Percentiles rank a stretch among this genome's conserved stretches.
These are phyloP conservation scores for Kuraishia hungarica DNA, from an alignment of 805 yeast species.

Conservation along the genomic window DNA sequence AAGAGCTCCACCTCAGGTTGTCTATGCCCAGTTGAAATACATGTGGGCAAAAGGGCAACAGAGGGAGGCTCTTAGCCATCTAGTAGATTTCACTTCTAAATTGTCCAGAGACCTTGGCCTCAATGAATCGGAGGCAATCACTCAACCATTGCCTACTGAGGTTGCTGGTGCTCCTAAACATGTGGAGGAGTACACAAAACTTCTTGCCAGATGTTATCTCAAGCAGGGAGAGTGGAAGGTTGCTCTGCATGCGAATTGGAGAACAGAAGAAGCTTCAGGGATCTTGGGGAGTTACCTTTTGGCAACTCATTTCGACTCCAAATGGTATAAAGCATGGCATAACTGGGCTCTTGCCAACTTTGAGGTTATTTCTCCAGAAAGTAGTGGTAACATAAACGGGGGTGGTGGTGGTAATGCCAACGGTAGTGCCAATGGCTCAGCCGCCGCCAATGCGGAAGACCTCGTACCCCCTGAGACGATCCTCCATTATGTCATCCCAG, in stretches of 20 bases:
- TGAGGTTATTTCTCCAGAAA: conserved; percentile 71
- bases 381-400: conserved; percentile 5
- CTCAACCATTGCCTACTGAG: conserved; percentile 73
- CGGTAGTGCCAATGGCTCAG: conserved; percentile 2
- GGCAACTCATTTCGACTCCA: conserved; percentile 89
- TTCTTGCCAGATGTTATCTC: conserved; percentile 87
- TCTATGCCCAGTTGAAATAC: conserved; percentile 91
- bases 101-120: conserved; percentile 85
- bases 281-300: conserved; percentile 85
- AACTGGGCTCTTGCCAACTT: conserved; percentile 98
- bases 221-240: conserved; percentile 99
- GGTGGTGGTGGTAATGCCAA: conserved; percentile 5
- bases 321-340: conserved; percentile 99
- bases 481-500: conserved; percentile 88
- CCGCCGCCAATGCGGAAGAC: conserved; percentile 11
- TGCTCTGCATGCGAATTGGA: conserved; percentile 72
- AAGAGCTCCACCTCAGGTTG: conserved; percentile 92
- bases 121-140: conserved; percentile 77
- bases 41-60: conserved; percentile 95
- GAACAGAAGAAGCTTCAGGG: conserved; percentile 60
- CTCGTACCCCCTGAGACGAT: conserved; percentile 49
- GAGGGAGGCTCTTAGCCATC: conserved; percentile 74
- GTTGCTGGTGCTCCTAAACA: conserved; percentile 66
- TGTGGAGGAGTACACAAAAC: conserved; percentile 72
- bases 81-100: conserved; percentile 84